A percentile compares a stretch with the other conserved stretches of the same genome.
Conservation (phyloP, 2,329 filamentous ascomycete species). For the Colletotrichum karsti region DNA sequence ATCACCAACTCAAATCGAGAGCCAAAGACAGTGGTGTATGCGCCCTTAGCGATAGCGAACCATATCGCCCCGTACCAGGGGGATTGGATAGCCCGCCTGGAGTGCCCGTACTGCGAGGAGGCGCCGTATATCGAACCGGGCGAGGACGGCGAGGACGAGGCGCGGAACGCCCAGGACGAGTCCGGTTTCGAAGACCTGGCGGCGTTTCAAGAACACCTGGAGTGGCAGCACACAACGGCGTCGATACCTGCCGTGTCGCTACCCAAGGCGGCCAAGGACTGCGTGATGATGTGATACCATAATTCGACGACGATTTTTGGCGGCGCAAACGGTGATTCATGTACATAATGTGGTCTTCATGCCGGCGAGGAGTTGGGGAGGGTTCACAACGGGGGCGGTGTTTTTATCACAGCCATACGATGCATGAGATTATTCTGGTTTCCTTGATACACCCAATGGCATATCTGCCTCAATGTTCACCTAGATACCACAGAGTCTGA, state of each 20-base stretch:
- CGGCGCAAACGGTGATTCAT: constrained; percentile 12
- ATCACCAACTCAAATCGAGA: constrained; percentile 43
- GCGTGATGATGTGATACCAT: constrained; percentile 53
- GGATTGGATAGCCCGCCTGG: constrained; percentile 60
- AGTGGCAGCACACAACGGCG: constrained; percentile 61
- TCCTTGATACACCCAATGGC: constrained; percentile 4
- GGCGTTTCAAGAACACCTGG: constrained; percentile 62
- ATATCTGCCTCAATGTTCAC: neutral
- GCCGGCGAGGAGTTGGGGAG: constrained; percentile 24
- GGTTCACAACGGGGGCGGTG: neutral
- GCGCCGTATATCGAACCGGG: constrained; percentile 50
- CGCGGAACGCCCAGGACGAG: constrained; percentile 56
- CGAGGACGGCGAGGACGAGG: constrained; percentile 59
- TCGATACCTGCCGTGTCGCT: constrained; percentile 42
- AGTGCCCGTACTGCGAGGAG: constrained; percentile 67
- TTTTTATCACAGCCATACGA: neutral
- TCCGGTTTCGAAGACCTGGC: constrained; percentile 56
- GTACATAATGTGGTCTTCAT: constrained; percentile 13
- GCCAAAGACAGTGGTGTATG: constrained; percentile 62
- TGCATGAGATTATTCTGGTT: constrained; percentile 18
- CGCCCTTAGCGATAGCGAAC: constrained; percentile 66
- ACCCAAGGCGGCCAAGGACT: constrained; percentile 46
- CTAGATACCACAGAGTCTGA: constrained; percentile 5
- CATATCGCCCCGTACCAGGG: constrained; percentile 59
- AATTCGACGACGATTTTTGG: constrained; percentile 9